A percentile compares a stretch with the other conserved stretches of the same genome.
These are phyloP conservation scores for Penicillium oxalicum DNA, from an alignment of 2,329 filamentous ascomycete species.

Conservation along the genomic window DNA sequence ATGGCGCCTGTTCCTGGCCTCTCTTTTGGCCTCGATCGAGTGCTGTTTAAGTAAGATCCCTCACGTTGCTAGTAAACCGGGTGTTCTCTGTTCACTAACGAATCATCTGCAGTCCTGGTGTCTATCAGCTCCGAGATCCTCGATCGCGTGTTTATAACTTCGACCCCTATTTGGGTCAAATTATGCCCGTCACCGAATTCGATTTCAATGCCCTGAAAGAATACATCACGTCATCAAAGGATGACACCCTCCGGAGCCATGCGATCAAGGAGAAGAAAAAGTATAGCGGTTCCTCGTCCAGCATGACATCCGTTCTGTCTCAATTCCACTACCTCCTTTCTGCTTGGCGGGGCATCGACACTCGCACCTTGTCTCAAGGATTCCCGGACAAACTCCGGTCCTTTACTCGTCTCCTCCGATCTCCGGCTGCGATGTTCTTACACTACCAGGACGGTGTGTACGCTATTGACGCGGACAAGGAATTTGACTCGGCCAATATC, in stretches of 20 bases:
- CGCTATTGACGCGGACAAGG: constrained; percentile 92
- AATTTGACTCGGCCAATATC: constrained; percentile 77
- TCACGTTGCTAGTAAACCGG: not conserved
- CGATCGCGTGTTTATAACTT: constrained; percentile 91
- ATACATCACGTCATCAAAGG: constrained; percentile 89
- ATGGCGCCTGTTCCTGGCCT: constrained; percentile 57
- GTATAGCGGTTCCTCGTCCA: constrained; percentile 93
- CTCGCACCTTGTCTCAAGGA: constrained; percentile 58
- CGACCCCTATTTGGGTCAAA: constrained; percentile 83
- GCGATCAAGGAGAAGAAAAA: constrained; percentile 63
- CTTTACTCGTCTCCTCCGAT: constrained; percentile 67
- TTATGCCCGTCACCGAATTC: constrained; percentile 91
- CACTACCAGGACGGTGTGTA: constrained; percentile 79
- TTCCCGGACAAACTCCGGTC: constrained; percentile 58
- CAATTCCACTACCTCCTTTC: constrained; percentile 95
- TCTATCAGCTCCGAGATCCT: constrained; percentile 85
- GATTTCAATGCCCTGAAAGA: constrained; percentile 80
- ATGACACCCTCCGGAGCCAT: constrained; percentile 63
- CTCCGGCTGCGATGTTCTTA: constrained; percentile 74
- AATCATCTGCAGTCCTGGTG: constrained; percentile 54
- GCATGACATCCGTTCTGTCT: constrained; percentile 79
- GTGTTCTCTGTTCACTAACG: constrained; percentile 2
- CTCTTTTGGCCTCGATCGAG: constrained; percentile 71
- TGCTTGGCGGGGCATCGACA: constrained; percentile 67
- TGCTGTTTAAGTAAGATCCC: constrained; percentile 71